Base-by-base conservation (phyloP, 768 basidiomycete species). In the Suillus weaverae region DNA sequence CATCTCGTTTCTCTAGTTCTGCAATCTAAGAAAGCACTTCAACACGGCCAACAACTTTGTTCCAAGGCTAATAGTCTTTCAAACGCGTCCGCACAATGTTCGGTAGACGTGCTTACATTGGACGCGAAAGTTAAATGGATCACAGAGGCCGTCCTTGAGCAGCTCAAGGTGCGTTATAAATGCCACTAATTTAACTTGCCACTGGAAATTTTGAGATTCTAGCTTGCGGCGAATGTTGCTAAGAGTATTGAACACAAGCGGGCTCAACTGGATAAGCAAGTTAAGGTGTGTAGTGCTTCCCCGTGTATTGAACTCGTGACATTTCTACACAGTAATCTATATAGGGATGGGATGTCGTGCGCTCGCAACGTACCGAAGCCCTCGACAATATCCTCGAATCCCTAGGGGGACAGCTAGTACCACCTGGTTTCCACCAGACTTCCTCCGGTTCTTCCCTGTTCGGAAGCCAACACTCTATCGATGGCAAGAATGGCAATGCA, bases 91-190 rank as follows among this genome's bases (percentile, higher is more conserved):
- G 85, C 90, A 0, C 85, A 87, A 67, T 81, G 81, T 44, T 85
- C 87, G 0, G 79, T 92, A 14, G 90, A 92, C 70, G 85, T 93
- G 4, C 82, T 94, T 7, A 89, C 88, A 0, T 81, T 92, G 22
- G 91, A 93, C 71, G 91, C 92, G 36, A 91, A 89, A 75, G 87
- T 93, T 9, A 82, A 84, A 61, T 95, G 91, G 92, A 81, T 91
- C 61, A 85, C 83, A 36, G 85, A 89, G 36, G 90, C 89, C 18
- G 86, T 93, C 30, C 72, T 86, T 18, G 89, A 92, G 68, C 93
- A 94, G 71, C 81, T 94, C 54, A 87, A 87, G 82, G 93, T 90
- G 65, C 46, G 80, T 43, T 36, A 5, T 30, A n/a, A 39, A 55
- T 32, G 41, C 9, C 35, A 18, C 55, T 1, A 20, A 54, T 33